Conservation (phyloP, 345 rosid genomes). For the thale cress (Arabidopsis thaliana) region DNA sequence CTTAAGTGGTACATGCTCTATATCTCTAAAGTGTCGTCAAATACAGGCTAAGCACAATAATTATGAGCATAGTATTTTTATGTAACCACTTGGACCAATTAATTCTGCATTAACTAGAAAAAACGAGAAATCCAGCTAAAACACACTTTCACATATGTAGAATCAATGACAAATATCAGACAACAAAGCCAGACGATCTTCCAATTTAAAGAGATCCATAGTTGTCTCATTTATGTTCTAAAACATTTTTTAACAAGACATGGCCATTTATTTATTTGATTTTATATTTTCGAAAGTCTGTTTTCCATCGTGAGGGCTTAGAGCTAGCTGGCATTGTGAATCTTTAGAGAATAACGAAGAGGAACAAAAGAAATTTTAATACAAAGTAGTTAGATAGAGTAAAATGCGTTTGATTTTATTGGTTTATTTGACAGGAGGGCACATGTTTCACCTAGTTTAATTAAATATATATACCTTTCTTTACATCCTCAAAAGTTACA, state of each 20-base stretch:
- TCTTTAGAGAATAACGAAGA: conserved; percentile 38
- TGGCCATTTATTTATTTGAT: neutral
- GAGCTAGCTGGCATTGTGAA: conserved; percentile 43
- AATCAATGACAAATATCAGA: conserved; percentile 38
- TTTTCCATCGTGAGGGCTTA: conserved; percentile 34
- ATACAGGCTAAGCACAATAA: conserved; percentile 29
- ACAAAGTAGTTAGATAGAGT: conserved; percentile 24
- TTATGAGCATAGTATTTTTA: neutral
- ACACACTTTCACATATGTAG: neutral
- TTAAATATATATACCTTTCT: neutral
- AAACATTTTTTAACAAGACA: neutral
- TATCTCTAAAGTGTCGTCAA: conserved; percentile 4
- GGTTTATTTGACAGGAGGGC: conserved; percentile 24
- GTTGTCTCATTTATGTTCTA: conserved; percentile 30
- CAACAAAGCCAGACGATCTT: conserved; percentile 40
- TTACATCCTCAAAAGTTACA: conserved; percentile 25
- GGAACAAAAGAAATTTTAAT: neutral
- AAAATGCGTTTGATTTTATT: conserved; percentile 12
- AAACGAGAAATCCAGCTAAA: conserved; percentile 39
- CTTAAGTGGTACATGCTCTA: conserved; percentile 25
- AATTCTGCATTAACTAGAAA: conserved; percentile 25
- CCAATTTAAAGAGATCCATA: conserved; percentile 30
- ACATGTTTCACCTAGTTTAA: conserved; percentile 38
- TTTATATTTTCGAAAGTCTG: conserved; percentile 24
- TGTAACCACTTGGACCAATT: conserved; percentile 38